Evolutionary conservation across 495 filamentous ascomycete genomes (phyloP).

Genomic region (Daldinia loculata): DNA sequence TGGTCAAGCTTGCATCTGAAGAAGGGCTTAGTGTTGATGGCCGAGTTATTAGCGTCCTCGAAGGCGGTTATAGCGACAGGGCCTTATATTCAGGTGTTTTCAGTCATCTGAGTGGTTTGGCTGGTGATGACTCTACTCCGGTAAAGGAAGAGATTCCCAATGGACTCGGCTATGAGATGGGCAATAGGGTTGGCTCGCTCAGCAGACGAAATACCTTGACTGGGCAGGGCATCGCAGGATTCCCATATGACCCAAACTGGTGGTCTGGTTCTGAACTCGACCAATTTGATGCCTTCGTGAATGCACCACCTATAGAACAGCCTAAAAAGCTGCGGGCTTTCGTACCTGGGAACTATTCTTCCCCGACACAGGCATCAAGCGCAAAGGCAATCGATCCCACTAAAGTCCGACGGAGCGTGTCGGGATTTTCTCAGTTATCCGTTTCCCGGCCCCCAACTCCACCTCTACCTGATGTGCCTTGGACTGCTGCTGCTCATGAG

Average conservation of each 20-base stretch:
- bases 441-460: slow-evolving; percentile 59
- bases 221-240: slow-evolving; percentile 44
- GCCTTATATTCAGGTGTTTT: slow-evolving; percentile 87
- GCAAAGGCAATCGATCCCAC: slow-evolving; percentile 49
- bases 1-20: slow-evolving; percentile 82
- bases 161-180: slow-evolving; percentile 63
- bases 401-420: slow-evolving; percentile 43
- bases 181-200: slow-evolving; percentile 53
- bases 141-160: slow-evolving; percentile 51
- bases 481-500: slow-evolving; percentile 83
- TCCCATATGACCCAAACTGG: slow-evolving; percentile 73
- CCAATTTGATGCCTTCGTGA: slow-evolving; percentile 66
- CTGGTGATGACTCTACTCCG: slow-evolving; percentile 57
- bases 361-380: slow-evolving; percentile 56
- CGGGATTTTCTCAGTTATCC: slow-evolving; percentile 26
- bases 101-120: slow-evolving; percentile 84
- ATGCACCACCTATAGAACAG: slow-evolving; percentile 54
- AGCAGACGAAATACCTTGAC: slow-evolving; percentile 48
- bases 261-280: slow-evolving; percentile 76
- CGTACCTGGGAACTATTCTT: slow-evolving; percentile 70
- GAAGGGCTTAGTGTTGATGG: slow-evolving; percentile 80
- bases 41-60: slow-evolving; percentile 88
- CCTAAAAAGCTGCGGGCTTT: slow-evolving; percentile 60
- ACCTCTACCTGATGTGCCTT: slow-evolving; percentile 79
- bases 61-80: slow-evolving; percentile 94